These are phyloP conservation scores for Malassezia brasiliensis DNA, from an alignment of 1,284 basidiomycete genomes.

Conservation along the genomic window DNA sequence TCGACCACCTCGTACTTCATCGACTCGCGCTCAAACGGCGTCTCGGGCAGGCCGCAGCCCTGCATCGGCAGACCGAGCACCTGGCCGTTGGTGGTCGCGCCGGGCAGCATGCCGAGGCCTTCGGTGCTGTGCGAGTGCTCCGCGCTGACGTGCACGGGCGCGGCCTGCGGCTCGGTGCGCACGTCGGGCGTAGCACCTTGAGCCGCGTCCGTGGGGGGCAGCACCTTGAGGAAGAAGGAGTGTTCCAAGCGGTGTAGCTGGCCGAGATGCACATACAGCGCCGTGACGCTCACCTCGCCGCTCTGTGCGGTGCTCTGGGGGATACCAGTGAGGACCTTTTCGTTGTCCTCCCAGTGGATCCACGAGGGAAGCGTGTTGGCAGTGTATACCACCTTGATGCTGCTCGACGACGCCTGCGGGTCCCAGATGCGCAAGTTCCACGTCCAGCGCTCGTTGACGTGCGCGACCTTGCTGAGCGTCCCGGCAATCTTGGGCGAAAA, in stretches of 20 bases:
- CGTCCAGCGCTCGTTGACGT: conserved; percentile 63
- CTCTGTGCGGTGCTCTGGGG: conserved; percentile 27
- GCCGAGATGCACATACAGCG: conserved; percentile 34
- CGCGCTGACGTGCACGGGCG: not conserved
- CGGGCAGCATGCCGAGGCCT: not conserved
- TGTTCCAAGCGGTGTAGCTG: conserved; percentile 39
- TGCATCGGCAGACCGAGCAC: not conserved
- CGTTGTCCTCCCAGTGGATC: conserved; percentile 69
- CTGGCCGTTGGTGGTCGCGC: not conserved
- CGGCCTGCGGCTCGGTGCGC: not conserved
- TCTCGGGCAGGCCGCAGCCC: not conserved
- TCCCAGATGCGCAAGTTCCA: conserved; percentile 96
- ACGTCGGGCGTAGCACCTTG: not conserved
- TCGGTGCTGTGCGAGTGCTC: not conserved
- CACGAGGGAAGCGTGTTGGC: conserved; percentile 73
- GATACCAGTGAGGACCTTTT: conserved; percentile 32
- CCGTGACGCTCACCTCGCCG: conserved; percentile 34
- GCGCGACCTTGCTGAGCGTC: conserved; percentile 56
- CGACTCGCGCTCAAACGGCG: conserved; percentile 19
- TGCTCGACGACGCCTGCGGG: conserved; percentile 58
- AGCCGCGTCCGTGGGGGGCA: conserved; percentile 15
- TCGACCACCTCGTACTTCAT: conserved; percentile 37
- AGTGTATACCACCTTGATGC: conserved; percentile 64
- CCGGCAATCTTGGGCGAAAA: conserved; percentile 57
- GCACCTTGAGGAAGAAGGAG: conserved; percentile 36